Evolutionary conservation across 768 basidiomycete species (phyloP).

Genomic region (Agaricus sinodeliciosus): DNA sequence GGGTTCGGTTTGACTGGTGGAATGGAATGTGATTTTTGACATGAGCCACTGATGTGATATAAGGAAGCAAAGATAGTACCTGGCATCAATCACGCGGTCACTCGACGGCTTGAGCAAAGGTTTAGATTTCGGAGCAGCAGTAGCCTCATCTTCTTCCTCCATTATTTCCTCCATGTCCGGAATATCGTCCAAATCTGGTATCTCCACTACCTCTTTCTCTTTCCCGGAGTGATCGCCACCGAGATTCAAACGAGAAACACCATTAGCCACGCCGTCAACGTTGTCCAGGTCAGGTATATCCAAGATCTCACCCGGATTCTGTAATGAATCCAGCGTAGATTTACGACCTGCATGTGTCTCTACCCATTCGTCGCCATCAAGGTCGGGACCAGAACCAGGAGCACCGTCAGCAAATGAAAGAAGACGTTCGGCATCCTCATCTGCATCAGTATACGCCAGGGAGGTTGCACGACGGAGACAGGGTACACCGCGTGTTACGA

Average conservation of each 20-base stretch:
- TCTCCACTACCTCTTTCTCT: conserved; percentile 92
- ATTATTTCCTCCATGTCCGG: conserved; percentile 62
- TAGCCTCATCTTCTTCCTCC: conserved; percentile 84
- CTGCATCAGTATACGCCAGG: conserved; percentile 89
- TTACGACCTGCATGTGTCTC: conserved; percentile 90
- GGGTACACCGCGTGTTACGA: conserved; percentile 93
- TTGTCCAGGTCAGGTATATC: conserved; percentile 61
- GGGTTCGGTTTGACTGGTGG: conserved; percentile 49
- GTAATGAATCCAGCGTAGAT: conserved; percentile 40
- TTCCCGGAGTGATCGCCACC: conserved; percentile 24
- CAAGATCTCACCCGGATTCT: conserved; percentile 75
- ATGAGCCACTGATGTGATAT: background rate
- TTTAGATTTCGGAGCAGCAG: conserved; percentile 49
- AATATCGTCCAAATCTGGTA: conserved; percentile 88
- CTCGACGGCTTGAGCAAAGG: conserved; percentile 18
- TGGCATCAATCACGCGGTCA: conserved; percentile 32
- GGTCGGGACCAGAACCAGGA: conserved; percentile 32
- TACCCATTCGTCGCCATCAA: conserved; percentile 90
- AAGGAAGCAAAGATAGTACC: conserved; percentile 28
- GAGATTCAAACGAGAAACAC: conserved; percentile 42
- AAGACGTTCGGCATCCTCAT: conserved; percentile 93
- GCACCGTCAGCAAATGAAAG: conserved; percentile 69
- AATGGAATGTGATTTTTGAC: background rate
- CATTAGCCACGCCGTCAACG: conserved; percentile 35
- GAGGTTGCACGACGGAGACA: conserved; percentile 91